These are phyloP conservation scores for Nectriaceae sp. DNA, from an alignment of 2,329 filamentous ascomycete genomes.

Conservation along the genomic window DNA sequence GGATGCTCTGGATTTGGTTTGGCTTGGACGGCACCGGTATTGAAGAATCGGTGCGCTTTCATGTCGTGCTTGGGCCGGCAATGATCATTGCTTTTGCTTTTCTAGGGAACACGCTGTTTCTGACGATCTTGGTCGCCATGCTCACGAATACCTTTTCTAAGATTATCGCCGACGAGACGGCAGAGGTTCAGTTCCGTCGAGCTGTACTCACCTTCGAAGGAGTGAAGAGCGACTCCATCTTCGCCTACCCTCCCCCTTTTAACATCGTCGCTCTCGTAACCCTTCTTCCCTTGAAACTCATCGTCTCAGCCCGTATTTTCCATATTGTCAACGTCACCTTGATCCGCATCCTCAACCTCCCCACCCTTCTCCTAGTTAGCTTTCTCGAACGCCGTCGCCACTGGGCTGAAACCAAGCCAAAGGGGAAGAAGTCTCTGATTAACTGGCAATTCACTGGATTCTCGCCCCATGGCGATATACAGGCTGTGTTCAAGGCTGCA, in stretches of 20 bases:
- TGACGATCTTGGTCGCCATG: conserved; percentile 74
- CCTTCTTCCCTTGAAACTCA: conserved; percentile 66
- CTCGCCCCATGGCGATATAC: conserved; percentile 61
- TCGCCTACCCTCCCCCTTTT: conserved; percentile 69
- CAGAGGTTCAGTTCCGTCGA: conserved; percentile 71
- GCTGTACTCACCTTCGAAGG: conserved; percentile 74
- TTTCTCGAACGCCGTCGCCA: conserved; percentile 62
- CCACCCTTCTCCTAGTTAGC: conserved; percentile 61
- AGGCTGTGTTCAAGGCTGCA: conserved; percentile 60
- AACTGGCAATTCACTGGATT: conserved; percentile 49
- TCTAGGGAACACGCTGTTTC: conserved; percentile 72
- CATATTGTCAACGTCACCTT: conserved; percentile 71
- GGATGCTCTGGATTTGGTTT: conserved; percentile 82
- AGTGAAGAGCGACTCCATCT: conserved; percentile 72
- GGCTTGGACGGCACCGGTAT: conserved; percentile 66
- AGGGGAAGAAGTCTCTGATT: conserved; percentile 22
- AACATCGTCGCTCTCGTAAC: conserved; percentile 66
- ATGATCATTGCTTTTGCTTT: conserved; percentile 75
- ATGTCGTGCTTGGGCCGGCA: conserved; percentile 65
- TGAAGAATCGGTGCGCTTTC: conserved; percentile 57
- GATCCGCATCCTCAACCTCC: conserved; percentile 64
- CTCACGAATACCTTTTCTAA: conserved; percentile 72
- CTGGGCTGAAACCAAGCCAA: conserved; percentile 21
- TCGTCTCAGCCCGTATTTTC: conserved; percentile 64
- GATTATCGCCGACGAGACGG: conserved; percentile 67